Base-by-base conservation (phyloP, 2,329 filamentous ascomycete genomes). In the Cladosporium sp. region DNA sequence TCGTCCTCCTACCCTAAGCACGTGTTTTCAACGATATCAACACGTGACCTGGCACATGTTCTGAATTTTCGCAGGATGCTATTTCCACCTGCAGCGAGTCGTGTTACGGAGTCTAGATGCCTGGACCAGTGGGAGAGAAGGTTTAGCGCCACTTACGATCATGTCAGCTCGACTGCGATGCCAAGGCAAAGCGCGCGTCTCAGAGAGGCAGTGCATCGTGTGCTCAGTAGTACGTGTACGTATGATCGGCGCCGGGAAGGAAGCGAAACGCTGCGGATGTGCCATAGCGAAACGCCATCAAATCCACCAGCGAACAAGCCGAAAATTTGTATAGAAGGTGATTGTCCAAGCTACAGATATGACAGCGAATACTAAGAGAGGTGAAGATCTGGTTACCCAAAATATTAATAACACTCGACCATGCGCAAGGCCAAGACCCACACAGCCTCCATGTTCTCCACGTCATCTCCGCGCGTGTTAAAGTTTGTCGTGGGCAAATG, bases 71-170 rank as follows among this genome's bases (percentile, higher is more conserved):
- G 20, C 17, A 13, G 19, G 40, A 45, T 45, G 25, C 17, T 45
- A 45, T 45, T 25, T 20, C 25, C 20, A 24, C 7, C n/a, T 32
- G 28, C 28, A 45, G 42, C 25, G 24, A 45, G 42, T 12, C 28
- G 45, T 64, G 67, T 66, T 68, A 40, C 49, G 40, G 35, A 32
- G 39, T n/a, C 7, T n/a, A 15, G 15, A 13, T n/a, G 28, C 25
- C n/a, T 22, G 35, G 36, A 47, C 37, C 45, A 50, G 39, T 36
- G n/a, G 36, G 22, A 37, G 17, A n/a, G 28, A 34, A 35, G 39
- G 17, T 35, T 45, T 36, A 19, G 39, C 51, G 51, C 51, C 51
- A 54, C 51, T 15, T 36, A 45, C 42, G 42, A 45, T 45, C 3
- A n/a, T 39, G 8, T 4, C 25, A 28, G 25, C 4, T 10, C 28